A percentile compares a stretch with the other conserved stretches of the same genome.
Evolutionary conservation across 441 rosid genomes (phyloP).

Genomic region (Euphorbia schlechtendalii): DNA sequence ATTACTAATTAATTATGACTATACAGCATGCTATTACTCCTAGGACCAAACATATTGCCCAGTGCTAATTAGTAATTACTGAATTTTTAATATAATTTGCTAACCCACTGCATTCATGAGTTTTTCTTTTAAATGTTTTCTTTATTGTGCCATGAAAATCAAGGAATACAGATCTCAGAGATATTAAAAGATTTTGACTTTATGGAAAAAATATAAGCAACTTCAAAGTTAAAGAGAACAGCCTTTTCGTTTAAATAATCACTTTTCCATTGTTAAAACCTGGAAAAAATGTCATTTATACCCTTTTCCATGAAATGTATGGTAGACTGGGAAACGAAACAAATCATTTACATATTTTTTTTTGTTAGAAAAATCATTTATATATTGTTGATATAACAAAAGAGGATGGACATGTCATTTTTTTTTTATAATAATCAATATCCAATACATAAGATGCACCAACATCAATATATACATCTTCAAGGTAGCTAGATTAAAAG

Average conservation of each 20-base stretch:
- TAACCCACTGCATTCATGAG: too few species aligned
- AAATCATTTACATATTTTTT: too few species aligned
- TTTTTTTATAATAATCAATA: slow-evolving; percentile 10
- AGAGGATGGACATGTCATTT: slow-evolving; percentile 4
- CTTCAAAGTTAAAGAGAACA: too few species aligned
- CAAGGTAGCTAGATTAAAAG: slow-evolving; percentile 2
- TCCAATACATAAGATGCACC: slow-evolving; percentile 4
- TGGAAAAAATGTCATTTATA: not conserved
- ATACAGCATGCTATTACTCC: not conserved
- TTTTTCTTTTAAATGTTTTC: too few species aligned
- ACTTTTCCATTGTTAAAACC: slow-evolving; percentile 8
- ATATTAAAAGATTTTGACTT: not conserved
- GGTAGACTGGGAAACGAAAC: not conserved
- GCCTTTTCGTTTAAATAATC: too few species aligned
- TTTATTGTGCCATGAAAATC: too few species aligned
- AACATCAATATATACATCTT: not conserved
- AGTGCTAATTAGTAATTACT: not conserved
- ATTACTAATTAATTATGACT: not conserved
- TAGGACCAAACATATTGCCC: not conserved
- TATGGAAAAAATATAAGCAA: too few species aligned
- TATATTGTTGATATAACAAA: not conserved
- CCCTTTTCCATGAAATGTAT: slow-evolving; percentile 8
- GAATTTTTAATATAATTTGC: not conserved
- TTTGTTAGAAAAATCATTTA: too few species aligned
- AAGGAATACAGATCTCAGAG: not conserved